These are phyloP conservation scores for Aspergillus fijiensis DNA, from an alignment of 2,329 filamentous ascomycete species.

Conservation along the genomic window DNA sequence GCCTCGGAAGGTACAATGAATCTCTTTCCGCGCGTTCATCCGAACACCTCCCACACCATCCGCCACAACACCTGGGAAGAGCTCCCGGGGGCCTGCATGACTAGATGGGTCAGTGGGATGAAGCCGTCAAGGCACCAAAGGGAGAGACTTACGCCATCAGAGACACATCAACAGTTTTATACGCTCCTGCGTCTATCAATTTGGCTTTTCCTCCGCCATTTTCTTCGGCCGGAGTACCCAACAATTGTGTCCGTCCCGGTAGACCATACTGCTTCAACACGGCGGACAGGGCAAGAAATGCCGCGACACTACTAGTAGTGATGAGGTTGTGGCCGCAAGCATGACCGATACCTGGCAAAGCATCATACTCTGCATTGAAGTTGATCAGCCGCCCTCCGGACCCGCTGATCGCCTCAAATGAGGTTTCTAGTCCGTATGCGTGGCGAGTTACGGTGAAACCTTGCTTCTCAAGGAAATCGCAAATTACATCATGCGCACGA, in stretches of 20 bases:
- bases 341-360: slow-evolving; percentile 42
- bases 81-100: slow-evolving; percentile 25
- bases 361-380: slow-evolving; percentile 48
- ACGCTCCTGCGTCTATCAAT: slow-evolving; percentile 47
- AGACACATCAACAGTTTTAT: slow-evolving; percentile 41
- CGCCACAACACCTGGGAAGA: slow-evolving; percentile 25
- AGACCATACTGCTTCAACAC: slow-evolving; percentile 45
- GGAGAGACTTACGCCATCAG: slow-evolving; percentile 42
- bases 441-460: slow-evolving; percentile 51
- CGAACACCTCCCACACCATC: slow-evolving; percentile 29
- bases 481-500: slow-evolving; percentile 53
- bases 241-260: slow-evolving; percentile 34
- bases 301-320: slow-evolving; percentile 36
- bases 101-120: slow-evolving; percentile 14
- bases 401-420: slow-evolving; percentile 51
- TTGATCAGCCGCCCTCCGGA: slow-evolving; percentile 37
- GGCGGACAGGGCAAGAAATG: slow-evolving; percentile 49
- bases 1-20: slow-evolving; percentile 48
- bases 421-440: slow-evolving; percentile 53
- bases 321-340: slow-evolving; percentile 45
- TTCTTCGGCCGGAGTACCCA: slow-evolving; percentile 44
- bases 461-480: slow-evolving; percentile 44
- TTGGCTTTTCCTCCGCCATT: slow-evolving; percentile 41
- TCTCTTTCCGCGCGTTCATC: slow-evolving; percentile 37
- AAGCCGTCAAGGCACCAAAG: not conserved